These are phyloP conservation scores for Cicer pinnatifidum DNA, from an alignment of 306 rosid species.

Conservation along the genomic window DNA sequence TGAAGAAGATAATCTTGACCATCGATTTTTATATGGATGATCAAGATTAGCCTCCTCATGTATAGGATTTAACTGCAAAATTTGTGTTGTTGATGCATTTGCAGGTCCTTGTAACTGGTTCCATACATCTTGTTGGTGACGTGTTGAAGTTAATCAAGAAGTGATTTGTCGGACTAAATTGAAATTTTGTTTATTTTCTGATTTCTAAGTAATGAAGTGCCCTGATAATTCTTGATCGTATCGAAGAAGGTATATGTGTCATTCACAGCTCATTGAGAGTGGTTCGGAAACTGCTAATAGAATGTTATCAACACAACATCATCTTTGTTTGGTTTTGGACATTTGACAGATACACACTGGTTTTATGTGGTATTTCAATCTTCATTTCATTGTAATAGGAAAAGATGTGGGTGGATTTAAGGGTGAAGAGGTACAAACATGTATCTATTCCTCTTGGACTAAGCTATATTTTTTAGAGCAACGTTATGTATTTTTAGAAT, in stretches of 20 bases:
- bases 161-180: constrained; percentile 48
- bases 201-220: neutral
- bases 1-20: constrained; percentile 1
- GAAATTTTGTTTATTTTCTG: constrained; percentile 36
- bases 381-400: constrained; percentile 30
- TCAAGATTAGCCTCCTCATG: neutral
- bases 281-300: constrained; percentile 31
- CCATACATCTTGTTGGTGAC: constrained; percentile 92
- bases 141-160: constrained; percentile 78
- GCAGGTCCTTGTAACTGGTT: constrained; percentile 95
- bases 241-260: constrained; percentile 2
- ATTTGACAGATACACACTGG: constrained; percentile 1
- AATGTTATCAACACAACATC: constrained; percentile 24
- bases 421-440: neutral
- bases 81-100: constrained; percentile 36
- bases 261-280: neutral
- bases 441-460: neutral
- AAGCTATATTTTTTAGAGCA: neutral
- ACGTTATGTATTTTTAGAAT: too few relatives aligned
- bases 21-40: neutral
- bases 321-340: constrained; percentile 31
- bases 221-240: neutral
- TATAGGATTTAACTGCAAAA: constrained; percentile 33
- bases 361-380: constrained; percentile 16
- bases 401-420: constrained; percentile 25